Base-by-base conservation (phyloP, 495 filamentous ascomycete species). In the Terfezia claveryi region DNA sequence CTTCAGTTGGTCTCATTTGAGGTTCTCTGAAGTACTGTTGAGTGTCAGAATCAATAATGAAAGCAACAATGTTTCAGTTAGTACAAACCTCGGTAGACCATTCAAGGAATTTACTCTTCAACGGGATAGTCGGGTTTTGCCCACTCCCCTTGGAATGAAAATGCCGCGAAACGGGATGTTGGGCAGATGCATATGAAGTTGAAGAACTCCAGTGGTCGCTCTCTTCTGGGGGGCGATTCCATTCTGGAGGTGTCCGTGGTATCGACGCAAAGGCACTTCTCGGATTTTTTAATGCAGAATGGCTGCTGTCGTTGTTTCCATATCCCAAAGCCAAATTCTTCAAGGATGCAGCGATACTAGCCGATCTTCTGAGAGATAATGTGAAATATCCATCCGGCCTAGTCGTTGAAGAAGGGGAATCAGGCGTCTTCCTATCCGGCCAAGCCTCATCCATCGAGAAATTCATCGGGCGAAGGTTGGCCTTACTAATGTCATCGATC, bases 1-100 rank as follows among this genome's bases (percentile, higher is more conserved):
- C 83, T 61, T 99, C 91, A 53, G 81, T 85, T 12, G 85, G 80
- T 63, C 89, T 91, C 91, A 99, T 99, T 68, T 99, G 91, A 46
- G 92, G 92, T 68, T 99, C 87, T 49, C 91, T 85, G 76, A 95
- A 99, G 66, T 99, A 96, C 71, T 80, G 60, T 32, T 32, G 2
- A 36, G 57, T 10, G 61, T 38, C 12, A 51, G 11, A 32, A 63
- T 74, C 23, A 75, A 69, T 64, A 17, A 1, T 2, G 37, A 49
- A 37, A 17, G 10, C 38, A 54, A 9, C 65, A 58, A 51, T 58
- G 55, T 57, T n/a, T 37, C n/a, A 44, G 11, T 55, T 11, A 50
- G 51, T 58, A 62, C 58, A 68, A 73, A 79, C 76, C 73, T 95
- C 89, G 58, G 86, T 87, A 0, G 88, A 92, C 85, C 87, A 99